phyloP scores from a whole-genome alignment of 2,329 filamentous ascomycete genomes.

The Peltaster fructicola region DNA sequence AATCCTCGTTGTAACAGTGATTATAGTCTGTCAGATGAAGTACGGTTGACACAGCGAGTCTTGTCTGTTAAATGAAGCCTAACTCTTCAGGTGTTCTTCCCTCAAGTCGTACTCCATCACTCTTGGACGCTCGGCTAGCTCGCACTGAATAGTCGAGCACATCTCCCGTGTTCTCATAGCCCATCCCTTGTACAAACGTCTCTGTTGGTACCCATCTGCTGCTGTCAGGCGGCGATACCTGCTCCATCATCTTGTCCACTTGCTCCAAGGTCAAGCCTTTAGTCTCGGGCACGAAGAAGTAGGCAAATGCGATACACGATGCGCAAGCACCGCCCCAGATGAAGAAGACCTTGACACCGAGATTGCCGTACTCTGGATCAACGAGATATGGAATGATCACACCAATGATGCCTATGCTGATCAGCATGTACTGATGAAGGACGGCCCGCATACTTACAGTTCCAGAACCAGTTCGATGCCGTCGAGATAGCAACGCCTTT shows the following conservation, averaged over 20 bases:
- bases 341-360: constrained; percentile 31
- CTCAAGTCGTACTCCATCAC: too few relatives aligned
- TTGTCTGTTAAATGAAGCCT: too few relatives aligned
- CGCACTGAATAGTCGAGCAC: too few relatives aligned
- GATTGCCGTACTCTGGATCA: constrained; percentile 37
- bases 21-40: too few relatives aligned
- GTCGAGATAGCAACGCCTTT: constrained; percentile 62
- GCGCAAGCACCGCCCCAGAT: constrained; percentile 24
- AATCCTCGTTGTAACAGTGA: too few relatives aligned
- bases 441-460: constrained; percentile 31
- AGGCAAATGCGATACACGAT: constrained; percentile 19
- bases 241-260: constrained; percentile 23
- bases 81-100: too few relatives aligned
- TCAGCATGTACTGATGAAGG: constrained; percentile 1
- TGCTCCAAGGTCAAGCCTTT: constrained; percentile 24
- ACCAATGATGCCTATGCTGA: constrained; percentile 32
- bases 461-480: constrained; percentile 84
- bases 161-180: too few relatives aligned
- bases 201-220: too few relatives aligned
- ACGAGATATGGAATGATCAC: constrained; percentile 62
- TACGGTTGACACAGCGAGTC: too few relatives aligned
- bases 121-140: too few relatives aligned
- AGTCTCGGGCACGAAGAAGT: constrained; percentile 22
- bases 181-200: too few relatives aligned
- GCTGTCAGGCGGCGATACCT: too few relatives aligned